These are phyloP conservation scores for Penicillium steckii DNA, from an alignment of 495 filamentous ascomycete species.

Conservation along the genomic window DNA sequence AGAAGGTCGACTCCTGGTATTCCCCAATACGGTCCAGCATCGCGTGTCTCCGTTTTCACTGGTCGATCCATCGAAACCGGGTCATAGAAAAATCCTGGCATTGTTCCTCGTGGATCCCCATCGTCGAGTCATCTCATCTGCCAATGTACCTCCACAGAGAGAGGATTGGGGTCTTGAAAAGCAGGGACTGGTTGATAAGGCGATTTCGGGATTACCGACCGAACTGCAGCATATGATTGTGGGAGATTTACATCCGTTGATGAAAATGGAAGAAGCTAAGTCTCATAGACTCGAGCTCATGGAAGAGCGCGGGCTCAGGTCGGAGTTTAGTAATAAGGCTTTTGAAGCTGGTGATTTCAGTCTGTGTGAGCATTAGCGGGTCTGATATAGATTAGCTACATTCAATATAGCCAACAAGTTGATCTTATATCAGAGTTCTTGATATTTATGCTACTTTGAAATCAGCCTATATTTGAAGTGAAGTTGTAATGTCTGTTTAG, in stretches of 20 bases:
- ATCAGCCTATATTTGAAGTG: too few relatives aligned
- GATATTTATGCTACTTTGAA: too few relatives aligned
- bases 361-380: slow-evolving; percentile 35
- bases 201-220: neutral
- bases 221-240: slow-evolving; percentile 10
- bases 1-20: slow-evolving; percentile 33
- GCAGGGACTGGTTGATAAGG: neutral
- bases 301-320: slow-evolving; percentile 35
- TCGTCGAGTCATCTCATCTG: slow-evolving; percentile 49
- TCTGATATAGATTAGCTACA: too few relatives aligned
- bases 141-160: slow-evolving; percentile 56
- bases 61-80: slow-evolving; percentile 46
- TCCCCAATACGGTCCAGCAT: slow-evolving; percentile 47
- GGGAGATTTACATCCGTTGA: slow-evolving; percentile 24
- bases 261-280: slow-evolving; percentile 45
- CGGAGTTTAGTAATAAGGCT: slow-evolving; percentile 8
- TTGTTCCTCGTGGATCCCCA: slow-evolving; percentile 58
- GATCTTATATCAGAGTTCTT: too few relatives aligned
- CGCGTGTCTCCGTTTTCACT: slow-evolving; percentile 50
- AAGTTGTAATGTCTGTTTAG: too few relatives aligned
- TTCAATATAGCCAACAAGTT: too few relatives aligned
- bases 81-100: slow-evolving; percentile 55
- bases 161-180: slow-evolving; percentile 33
- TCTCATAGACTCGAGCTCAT: slow-evolving; percentile 47
- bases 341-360: slow-evolving; percentile 20